These are phyloP conservation scores for Laburnicola sp. DNA, from an alignment of 2,329 filamentous ascomycete species.

Conservation along the genomic window DNA sequence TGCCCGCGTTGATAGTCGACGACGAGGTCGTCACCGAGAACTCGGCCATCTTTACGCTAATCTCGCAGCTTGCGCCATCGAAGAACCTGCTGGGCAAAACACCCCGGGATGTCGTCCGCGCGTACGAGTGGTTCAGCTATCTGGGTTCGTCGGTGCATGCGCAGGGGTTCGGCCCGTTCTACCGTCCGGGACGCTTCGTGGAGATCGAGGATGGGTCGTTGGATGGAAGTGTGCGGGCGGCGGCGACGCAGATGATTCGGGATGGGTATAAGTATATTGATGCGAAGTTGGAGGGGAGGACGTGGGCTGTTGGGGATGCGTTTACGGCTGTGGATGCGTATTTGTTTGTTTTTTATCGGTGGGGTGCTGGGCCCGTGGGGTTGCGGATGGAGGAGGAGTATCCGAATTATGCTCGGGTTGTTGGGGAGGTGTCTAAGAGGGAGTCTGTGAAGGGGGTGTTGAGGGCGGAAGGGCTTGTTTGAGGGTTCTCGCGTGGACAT, in stretches of 20 bases:
- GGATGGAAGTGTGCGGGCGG: conserved; percentile 12
- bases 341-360: conserved; percentile 24
- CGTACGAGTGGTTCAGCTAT: conserved; percentile 25
- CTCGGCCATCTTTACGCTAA: conserved; percentile 18
- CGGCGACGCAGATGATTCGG: conserved; percentile 4
- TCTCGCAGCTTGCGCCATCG: conserved; percentile 16
- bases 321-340: conserved; percentile 24
- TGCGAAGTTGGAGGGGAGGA: conserved; percentile 12
- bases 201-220: conserved; percentile 11
- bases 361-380: conserved; percentile 14
- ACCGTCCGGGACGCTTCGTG: conserved; percentile 19
- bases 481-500: no score
- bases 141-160: conserved; percentile 24
- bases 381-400: conserved; percentile 21
- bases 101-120: conserved; percentile 13
- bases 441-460: conserved; percentile 14
- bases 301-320: conserved; percentile 18
- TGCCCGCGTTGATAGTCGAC: conserved; percentile 23
- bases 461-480: conserved; percentile 14
- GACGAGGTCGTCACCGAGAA: conserved; percentile 24
- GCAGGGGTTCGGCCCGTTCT: conserved; percentile 18
- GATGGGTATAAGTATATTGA: conserved; percentile 18
- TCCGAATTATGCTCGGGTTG: conserved; percentile 20
- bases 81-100: conserved; percentile 22
- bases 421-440: conserved; percentile 14